Base-by-base conservation (phyloP, 768 basidiomycete genomes). In the Trametes punicea region DNA sequence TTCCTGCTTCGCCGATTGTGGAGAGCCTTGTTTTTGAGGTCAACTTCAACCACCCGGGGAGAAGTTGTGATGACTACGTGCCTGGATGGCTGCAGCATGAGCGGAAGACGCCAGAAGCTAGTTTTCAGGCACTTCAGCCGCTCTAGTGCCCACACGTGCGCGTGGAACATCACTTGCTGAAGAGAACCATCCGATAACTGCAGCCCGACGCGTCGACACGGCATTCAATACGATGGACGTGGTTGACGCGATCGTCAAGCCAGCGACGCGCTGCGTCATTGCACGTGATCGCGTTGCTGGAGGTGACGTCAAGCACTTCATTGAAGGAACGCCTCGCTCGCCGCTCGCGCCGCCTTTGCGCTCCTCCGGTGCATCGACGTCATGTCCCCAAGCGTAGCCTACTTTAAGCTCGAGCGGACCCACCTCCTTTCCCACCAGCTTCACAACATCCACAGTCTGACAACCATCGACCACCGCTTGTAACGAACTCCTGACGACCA, bases 331-430 rank as follows among this genome's bases (percentile, higher is more conserved):
- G 33, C 30, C 41, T 25, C 30, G 31, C 26, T 58, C 49, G 42
- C 44, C 25, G 9, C 33, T 25, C 27, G 39, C 30, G 26, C n/a
- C 23, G 29, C 16, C 18, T 25, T 20, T 51, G 8, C 30, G 46
- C 50, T 51, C 46, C 45, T 46, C 56, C 33, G 27, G 41, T 31
- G 38, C 39, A 29, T n/a, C 59, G 55, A 61, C 59, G 59, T 61
- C 59, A 61, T 57, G 41, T 6, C 25, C 49, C 46, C 8, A 7
- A 25, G 34, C 30, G 31, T 11, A 29, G 31, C 40, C 38, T 56
- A 51, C 50, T 56, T 55, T 15, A 51, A 38, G 42, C 41, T 34
- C 34, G 8, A 16, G 30, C 33, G 11, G 18, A 21, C 25, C 46
- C 39, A n/a, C 48, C 16, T 3, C 0, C 8, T 33, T 47, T 46